These are phyloP conservation scores for Serendipita sp. DNA, from an alignment of 768 basidiomycete genomes.

Conservation along the genomic window DNA sequence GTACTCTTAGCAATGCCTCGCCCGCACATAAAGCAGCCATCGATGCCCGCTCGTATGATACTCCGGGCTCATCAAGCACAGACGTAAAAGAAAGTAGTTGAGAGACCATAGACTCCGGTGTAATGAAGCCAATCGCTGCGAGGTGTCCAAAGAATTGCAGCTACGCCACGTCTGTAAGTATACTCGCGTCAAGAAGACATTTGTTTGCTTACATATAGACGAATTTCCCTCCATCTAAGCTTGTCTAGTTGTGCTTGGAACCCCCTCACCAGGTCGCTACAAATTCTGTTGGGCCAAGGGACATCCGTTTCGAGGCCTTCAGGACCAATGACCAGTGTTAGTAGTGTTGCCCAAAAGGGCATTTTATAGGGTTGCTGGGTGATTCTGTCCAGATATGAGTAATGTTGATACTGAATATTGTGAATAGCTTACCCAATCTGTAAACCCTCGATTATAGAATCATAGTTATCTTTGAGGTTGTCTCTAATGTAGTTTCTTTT, in stretches of 20 bases:
- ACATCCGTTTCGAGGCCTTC: conserved; percentile 22
- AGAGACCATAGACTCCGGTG: conserved; percentile 58
- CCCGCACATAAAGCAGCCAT: conserved; percentile 65
- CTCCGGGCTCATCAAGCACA: conserved; percentile 79
- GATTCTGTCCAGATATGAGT: conserved; percentile 31
- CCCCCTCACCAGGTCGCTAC: conserved; percentile 83
- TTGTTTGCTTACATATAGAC: conserved; percentile 53
- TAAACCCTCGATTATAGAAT: conserved; percentile 51
- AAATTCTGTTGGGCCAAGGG: conserved; percentile 46
- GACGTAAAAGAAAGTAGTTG: conserved; percentile 71
- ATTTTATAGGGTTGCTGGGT: conserved; percentile 92
- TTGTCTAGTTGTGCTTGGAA: conserved; percentile 83
- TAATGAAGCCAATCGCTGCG: conserved; percentile 57
- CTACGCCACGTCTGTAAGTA: conserved; percentile 24
- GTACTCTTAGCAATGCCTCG: conserved; percentile 61
- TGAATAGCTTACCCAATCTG: conserved; percentile 38
- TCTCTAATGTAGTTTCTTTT: background rate
- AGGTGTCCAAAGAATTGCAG: conserved; percentile 89
- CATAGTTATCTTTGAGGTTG: background rate
- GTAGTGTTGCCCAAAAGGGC: conserved; percentile 68
- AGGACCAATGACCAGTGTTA: conserved; percentile 36
- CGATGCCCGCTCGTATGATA: conserved; percentile 71
- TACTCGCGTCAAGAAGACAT: conserved; percentile 8
- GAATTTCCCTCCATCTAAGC: conserved; percentile 76
- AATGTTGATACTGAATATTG: background rate